Evolutionary conservation across 2,329 filamentous ascomycete genomes (phyloP), one percentile per base, ranked within the genome.

Genomic region (Penicillium sp.): DNA sequence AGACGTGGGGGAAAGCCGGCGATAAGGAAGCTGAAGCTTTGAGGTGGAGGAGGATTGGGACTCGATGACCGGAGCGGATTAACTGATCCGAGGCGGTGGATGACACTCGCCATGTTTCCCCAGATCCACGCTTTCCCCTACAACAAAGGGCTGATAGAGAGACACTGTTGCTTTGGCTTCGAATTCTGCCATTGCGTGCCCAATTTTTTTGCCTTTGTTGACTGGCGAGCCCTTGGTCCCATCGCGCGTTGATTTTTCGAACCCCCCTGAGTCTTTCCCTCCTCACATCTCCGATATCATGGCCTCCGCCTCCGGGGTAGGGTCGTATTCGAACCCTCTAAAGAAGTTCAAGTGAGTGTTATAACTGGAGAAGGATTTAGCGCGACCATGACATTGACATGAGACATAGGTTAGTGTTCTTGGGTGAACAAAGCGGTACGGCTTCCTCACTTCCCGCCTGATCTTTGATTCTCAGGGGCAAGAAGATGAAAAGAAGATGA

Each of bases 341-440:
- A 98, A 98, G 88, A 98, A 98, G 76, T 98, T 97, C 87, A 98
- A 98, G 91, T 96, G 79, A 52, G 75, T 61, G 27, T 20, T 12
- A 35, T 29, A 18, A 27, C 37, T 50, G 18, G 42, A 35, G 38
- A 38, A 37, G 18, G 28, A 20, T 29, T 20, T 20, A 24, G 8
- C 27, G 41, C 20, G 50, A 28, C 32, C 37, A 52, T 50, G 62
- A 63, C 71, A 61, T 23, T 53, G 35, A 53, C 38, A 1, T 41
- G 57, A 57, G 42, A 45, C 55, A 50, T 63, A 95, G 91, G 78
- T 78, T 98, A 74, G 93, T 98, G 62, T 98, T 98, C 74, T 78
- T 98, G 56, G 93, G 93, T 68, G 93, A 98, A 77, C 93, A 98
- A 76, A 97, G 92, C 73, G 93, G 92, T 96, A 89, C 72, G 72